phyloP scores from a whole-genome alignment of 495 filamentous ascomycete species.

The Oidiodendron maius region DNA sequence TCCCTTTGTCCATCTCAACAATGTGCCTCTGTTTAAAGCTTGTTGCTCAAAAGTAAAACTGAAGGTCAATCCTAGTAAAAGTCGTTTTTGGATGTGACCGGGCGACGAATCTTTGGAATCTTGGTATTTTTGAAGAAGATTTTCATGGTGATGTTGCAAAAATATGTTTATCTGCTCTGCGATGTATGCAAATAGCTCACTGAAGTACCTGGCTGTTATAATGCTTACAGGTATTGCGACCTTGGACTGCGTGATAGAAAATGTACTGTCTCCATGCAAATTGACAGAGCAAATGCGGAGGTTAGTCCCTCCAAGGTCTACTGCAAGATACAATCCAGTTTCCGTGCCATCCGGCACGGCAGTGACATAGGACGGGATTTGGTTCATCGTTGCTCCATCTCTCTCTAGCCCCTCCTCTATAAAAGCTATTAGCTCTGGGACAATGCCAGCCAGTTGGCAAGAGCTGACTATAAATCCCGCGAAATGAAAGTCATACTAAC shows the following conservation, averaged over 20 bases:
- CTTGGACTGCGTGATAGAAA: conserved; percentile 86
- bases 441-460: too few relatives aligned
- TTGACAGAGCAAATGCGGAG: conserved; percentile 95
- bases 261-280: conserved; percentile 86
- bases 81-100: conserved; percentile 51
- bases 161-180: conserved; percentile 88
- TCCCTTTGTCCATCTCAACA: conserved; percentile 97
- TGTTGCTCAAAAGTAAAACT: conserved; percentile 92
- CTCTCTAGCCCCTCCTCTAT: conserved; percentile 72
- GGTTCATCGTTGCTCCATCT: conserved; percentile 74
- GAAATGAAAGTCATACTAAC: conserved; percentile 49
- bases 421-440: neutral
- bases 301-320: conserved; percentile 95
- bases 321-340: conserved; percentile 96
- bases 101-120: conserved; percentile 45
- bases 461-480: too few relatives aligned
- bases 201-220: conserved; percentile 81
- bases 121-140: conserved; percentile 75
- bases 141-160: conserved; percentile 78
- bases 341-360: conserved; percentile 95
- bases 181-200: conserved; percentile 91
- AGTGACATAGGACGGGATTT: conserved; percentile 96
- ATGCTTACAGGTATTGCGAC: conserved; percentile 82
- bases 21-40: conserved; percentile 85
- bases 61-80: conserved; percentile 90